phyloP scores from a whole-genome alignment of 768 basidiomycete species.

The Boletus subcaerulescens region DNA sequence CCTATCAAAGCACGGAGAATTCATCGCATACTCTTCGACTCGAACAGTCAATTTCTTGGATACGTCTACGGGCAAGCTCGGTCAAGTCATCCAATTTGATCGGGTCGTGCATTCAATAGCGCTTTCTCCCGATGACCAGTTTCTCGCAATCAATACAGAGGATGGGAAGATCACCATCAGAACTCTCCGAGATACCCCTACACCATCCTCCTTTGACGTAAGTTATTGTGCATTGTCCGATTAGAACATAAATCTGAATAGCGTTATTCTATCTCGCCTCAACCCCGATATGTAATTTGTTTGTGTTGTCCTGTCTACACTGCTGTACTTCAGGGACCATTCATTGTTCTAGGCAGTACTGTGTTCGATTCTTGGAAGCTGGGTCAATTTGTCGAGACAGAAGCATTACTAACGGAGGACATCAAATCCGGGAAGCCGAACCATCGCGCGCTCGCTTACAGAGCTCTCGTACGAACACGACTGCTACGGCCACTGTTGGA shows the following conservation, averaged over 20 bases:
- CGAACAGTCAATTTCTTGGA: not conserved
- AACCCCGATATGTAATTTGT: too few species aligned
- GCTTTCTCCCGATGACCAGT: not conserved
- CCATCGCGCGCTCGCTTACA: not conserved
- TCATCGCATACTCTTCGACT: too few species aligned
- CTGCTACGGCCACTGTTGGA: not conserved
- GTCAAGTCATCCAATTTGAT: not conserved
- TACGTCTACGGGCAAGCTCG: not conserved
- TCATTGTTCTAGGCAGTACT: too few species aligned
- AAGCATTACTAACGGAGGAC: not conserved
- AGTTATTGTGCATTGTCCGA: too few species aligned
- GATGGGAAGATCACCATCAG: not conserved
- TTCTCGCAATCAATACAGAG: not conserved
- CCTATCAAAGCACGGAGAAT: not conserved
- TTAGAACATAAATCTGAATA: too few species aligned
- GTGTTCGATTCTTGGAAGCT: not conserved
- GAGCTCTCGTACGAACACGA: not conserved
- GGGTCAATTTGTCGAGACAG: not conserved
- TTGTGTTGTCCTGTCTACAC: not conserved
- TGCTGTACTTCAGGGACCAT: not conserved
- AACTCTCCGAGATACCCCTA: too few species aligned
- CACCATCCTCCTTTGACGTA: too few species aligned
- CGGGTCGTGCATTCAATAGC: not conserved
- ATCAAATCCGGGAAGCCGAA: not conserved
- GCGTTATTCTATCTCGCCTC: too few species aligned